Evolutionary conservation across 352 stramenopile genomes (phyloP), one percentile per base, ranked within the genome.

Genomic region (Globisporangium solare): DNA sequence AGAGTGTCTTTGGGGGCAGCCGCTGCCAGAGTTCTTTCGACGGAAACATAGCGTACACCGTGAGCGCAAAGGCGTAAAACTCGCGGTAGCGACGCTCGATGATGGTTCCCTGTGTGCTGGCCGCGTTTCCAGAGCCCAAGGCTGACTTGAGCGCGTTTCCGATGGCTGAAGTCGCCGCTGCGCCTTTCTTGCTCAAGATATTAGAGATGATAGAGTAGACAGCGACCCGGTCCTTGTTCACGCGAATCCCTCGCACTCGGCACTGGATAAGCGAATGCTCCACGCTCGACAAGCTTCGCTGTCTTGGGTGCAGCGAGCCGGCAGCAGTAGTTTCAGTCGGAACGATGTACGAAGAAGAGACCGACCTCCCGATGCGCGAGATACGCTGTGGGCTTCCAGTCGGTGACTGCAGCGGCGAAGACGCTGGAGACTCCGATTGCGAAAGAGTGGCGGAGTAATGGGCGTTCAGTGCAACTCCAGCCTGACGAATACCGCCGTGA

Each of bases 21-120:
- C 78, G 59, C 27, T 70, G 58, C 82, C 71, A 87, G 8, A 89
- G 49, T 13, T 86, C 67, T 41, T 68, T 56, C 0, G 73, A 78
- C 6, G 81, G 75, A 27, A 83, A 86, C 73, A 92, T 92, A 4
- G 71, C 52, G 58, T 79, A 83, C 24, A 89, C 64, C 0, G 70
- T 64, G 40, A 78, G 61, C 11, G 82, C 82, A 21, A 92, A 87
- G 14, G 70, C 72, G 59, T 89, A 89, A 51, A 92, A 92, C 58
- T 92, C 82, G 21, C 79, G 79, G 60, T 89, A 92, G 11, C 82
- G 71, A 11, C 82, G 67, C 53, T 92, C 82, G 43, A 89, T 66
- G 40, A 78, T 70, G 51, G 83, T 61, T 51, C 82, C 68, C 18
- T 64, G 40, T 17, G 27, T 68, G 4, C 11, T 45, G 32, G 42